phyloP scores from a whole-genome alignment of 208 protist genomes.

The Wallacemonas sp. region DNA sequence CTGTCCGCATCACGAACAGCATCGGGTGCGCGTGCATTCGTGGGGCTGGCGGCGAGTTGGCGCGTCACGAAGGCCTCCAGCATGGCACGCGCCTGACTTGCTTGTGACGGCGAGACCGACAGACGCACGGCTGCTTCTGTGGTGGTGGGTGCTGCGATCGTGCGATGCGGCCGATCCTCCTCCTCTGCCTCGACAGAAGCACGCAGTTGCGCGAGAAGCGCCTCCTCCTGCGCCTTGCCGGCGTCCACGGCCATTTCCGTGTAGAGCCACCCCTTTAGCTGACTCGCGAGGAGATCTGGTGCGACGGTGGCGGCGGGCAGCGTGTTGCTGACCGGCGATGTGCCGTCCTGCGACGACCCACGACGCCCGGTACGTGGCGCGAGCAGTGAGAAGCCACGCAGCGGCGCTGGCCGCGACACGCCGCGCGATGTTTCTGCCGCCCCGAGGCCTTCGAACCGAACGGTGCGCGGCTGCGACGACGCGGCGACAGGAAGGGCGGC shows the following conservation, averaged over 20 bases:
- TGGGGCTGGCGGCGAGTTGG: neutral
- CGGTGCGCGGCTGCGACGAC: no score
- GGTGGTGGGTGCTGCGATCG: no score
- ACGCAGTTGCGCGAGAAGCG: conserved; percentile 20
- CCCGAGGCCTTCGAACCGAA: no score
- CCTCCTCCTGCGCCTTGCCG: conserved; percentile 25
- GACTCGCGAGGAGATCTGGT: conserved; percentile 15
- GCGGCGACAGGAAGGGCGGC: no score
- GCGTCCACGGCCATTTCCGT: conserved; percentile 41
- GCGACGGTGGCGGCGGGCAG: neutral
- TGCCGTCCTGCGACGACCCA: neutral
- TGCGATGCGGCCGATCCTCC: neutral
- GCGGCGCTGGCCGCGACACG: neutral
- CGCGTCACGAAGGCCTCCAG: conserved; percentile 19
- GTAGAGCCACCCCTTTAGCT: conserved; percentile 57
- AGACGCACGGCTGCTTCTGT: no score
- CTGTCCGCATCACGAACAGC: no score
- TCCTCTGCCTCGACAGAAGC: conserved; percentile 26
- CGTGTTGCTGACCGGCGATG: neutral
- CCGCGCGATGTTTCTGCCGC: no score
- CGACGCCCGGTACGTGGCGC: neutral
- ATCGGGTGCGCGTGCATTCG: no score
- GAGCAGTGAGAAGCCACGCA: conserved; percentile 1
- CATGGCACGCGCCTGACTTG: conserved; percentile 11
- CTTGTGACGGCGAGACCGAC: neutral